These are phyloP conservation scores for Prunus persica DNA, from an alignment of 306 rosid genomes.

Conservation along the genomic window Prunus_persica_NCBIv2 NC_034010.1:28889001-28889500, in stretches of 20 bases:
- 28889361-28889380: neutral
- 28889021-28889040: slow-evolving; percentile 30
- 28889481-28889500: neutral
- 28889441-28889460: neutral
- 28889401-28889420: neutral
- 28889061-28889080: neutral
- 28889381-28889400: slow-evolving; percentile 4
- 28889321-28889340: slow-evolving; percentile 16
- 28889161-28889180: neutral
- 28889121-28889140: neutral
- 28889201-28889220: no score
- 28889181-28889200: neutral
- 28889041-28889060: slow-evolving; percentile 15
- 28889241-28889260: neutral
- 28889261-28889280: neutral
- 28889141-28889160: neutral
- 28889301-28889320: neutral
- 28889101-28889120: slow-evolving; percentile 16
- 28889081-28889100: neutral
- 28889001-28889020: slow-evolving; percentile 12
- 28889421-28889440: neutral
- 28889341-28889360: slow-evolving; percentile 31
- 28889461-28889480: slow-evolving; percentile 19
- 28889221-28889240: neutral
- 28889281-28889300: neutral